Base-by-base conservation (phyloP, 1,284 basidiomycete species). In the Ustilago lituana region DNA sequence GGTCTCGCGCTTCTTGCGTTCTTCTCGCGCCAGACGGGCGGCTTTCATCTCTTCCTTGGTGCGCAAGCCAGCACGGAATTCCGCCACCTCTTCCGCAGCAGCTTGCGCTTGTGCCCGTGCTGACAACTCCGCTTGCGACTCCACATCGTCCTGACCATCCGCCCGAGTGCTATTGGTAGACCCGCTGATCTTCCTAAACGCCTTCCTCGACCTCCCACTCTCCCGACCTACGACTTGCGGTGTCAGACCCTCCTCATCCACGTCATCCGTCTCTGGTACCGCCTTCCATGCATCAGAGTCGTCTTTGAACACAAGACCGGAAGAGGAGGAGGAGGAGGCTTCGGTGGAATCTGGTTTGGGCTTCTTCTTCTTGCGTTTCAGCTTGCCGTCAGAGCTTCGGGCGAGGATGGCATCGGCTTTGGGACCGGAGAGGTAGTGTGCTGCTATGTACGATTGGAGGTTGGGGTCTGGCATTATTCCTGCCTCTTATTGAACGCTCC, bases 381-480 rank as follows among this genome's bases (percentile, higher is more conserved):
- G 87, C 49, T 87, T 84, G 0, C 86, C 85, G 2, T 85, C 86
- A 0, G 52, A 67, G 0, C 86, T 83, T 43, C 87, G 87, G 4
- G 92, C 85, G 4, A 98, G 87, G 69, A 98, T 97, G 14, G 93
- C 94, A 73, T 98, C 95, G 4, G 94, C 94, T 82, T 97, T 98
- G 0, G 92, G 89, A 0, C 95, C 95, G 6, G 94, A 91, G 92
- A 98, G 96, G 84, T 98, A 98, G 50, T 85, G 85, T 27, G 83
- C 70, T 1, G 86, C 86, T 10, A 86, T 77, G 74, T 86, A 86
- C 8, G 84, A 82, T 76, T 86, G 84, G 27, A 86, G 80, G 61
- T 84, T 51, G 6, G 72, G 73, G 36, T 80, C 73, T 1, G 76
- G 79, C 77, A 80, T 79, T 10, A 24, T 33, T 12, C 3, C n/a